Percentiles rank a stretch among this genome's conserved stretches.
Conservation (phyloP, 2,329 filamentous ascomycete species). For the Xylariaceae sp. region DNA sequence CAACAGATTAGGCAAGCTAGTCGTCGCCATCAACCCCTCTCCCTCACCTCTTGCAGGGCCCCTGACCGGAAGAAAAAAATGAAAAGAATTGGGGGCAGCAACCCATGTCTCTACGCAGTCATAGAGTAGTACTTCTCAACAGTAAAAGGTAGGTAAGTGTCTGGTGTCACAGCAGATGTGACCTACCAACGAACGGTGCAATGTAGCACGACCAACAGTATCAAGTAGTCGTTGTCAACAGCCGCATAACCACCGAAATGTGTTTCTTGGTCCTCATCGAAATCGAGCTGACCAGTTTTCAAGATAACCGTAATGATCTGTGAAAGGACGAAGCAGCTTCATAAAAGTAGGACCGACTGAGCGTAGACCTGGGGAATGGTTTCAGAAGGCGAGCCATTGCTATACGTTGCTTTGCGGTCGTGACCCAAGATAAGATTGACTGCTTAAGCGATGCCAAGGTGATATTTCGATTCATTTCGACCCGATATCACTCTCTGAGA, state of each 20-base stretch:
- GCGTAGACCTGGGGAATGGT: neutral
- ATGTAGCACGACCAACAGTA: slow-evolving; percentile 7
- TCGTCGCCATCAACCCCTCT: slow-evolving; percentile 2
- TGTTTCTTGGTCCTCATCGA: neutral
- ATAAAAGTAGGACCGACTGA: slow-evolving; percentile 17
- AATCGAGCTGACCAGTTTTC: neutral
- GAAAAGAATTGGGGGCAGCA: neutral
- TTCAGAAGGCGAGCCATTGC: slow-evolving; percentile 7
- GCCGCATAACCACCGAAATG: too few species aligned
- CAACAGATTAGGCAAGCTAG: slow-evolving; percentile 3
- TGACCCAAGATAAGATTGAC: slow-evolving; percentile 7
- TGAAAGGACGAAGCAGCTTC: neutral
- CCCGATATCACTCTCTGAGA: too few species aligned
- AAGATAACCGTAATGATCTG: neutral
- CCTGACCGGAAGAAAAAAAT: neutral
- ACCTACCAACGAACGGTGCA: slow-evolving; percentile 1
- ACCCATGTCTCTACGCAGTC: neutral
- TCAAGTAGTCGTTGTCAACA: too few species aligned
- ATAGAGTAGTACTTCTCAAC: neutral
- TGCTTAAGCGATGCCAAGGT: slow-evolving; percentile 10
- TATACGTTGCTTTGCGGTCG: slow-evolving; percentile 12
- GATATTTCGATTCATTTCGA: neutral
- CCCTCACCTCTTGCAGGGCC: neutral
- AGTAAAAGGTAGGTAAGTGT: neutral
- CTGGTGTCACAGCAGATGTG: slow-evolving; percentile 3